Base-by-base conservation (phyloP, 306 rosid species). In the Inga oerstediana region DNA sequence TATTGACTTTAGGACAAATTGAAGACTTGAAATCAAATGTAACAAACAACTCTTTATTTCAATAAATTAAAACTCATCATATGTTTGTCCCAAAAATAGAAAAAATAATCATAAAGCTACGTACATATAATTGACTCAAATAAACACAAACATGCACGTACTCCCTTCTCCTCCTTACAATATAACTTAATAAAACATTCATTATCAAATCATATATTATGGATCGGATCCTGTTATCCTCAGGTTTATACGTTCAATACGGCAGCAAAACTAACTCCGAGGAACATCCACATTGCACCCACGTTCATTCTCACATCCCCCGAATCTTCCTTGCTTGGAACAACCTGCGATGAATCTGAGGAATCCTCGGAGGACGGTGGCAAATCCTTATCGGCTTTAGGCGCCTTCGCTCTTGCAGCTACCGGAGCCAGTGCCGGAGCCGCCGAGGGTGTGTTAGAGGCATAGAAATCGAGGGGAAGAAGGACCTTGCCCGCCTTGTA, bases 401-500 rank as follows among this genome's bases (percentile, higher is more conserved):
- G 84, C 0, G 83, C 56, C 35, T 65, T 62, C 8, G 86, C 78
- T 0, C 24, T 8, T 14, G 71, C 79, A 0, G 24, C 32, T 15
- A 81, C 49, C 8, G 87, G 81, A 75, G 79, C 22, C 13, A 77
- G 75, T 0, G 84, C 84, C 34, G 87, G 87, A 30, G 77, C 77
- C 34, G 78, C 45, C 58, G 83, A 70, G 0, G 88, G 89, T 0
- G 86, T 49, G 0, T 79, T 79, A 30, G 87, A 64, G 3, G 81
- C 11, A 35, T 89, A 88, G 82, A 93, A 85, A 1, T 88, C 92
- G 10, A 56, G 64, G 12, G 97, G 94, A 69, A 87, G 86, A 76
- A 93, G 89, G 27, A 89, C 94, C 62, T 83, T 88, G 1, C 86
- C 94, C 20, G 91, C 83, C 73, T 93, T 89, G 7, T 93, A 93